Base-by-base conservation (phyloP, 2,329 filamentous ascomycete species). In the Xylaria hypoxylon region DNA sequence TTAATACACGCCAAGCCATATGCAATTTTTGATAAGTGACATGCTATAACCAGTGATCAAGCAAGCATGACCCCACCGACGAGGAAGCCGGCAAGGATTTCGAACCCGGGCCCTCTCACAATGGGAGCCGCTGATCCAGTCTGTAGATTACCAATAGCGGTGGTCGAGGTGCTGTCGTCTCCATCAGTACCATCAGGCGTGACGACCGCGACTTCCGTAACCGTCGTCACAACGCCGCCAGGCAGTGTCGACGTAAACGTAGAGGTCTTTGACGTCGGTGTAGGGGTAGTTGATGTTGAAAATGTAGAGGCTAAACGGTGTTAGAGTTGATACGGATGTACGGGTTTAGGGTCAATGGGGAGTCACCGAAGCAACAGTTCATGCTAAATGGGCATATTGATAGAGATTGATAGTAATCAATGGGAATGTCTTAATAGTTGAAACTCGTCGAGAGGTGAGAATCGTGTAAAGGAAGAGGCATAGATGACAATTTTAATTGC, bases 141-240 rank as follows among this genome's bases (percentile, higher is more conserved):
- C 57, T 78, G 76, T 38, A 78, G 64, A 22, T 64, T 72, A 28
- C 74, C 75, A 8, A 51, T n/a, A 24, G 59, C 62, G 7, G 58
- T 48, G 13, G 60, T 70, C 1, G 71, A 52, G 3, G 58, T 44
- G 17, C 26, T 33, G 70, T 68, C 28, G 66, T 71, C 51, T 53
- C 68, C 62, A 6, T 73, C 71, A 1, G 64, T 35, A 15, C 55
- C 59, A 5, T 67, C 71, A 1, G 74, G 73, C 38, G 72, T 73
- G 7, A 78, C 68, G 3, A 77, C 68, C 4, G 70, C 67, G 31
- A 77, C 72, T 5, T 74, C 72, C 10, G 74, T 77, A n/a, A 78
- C 70, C 17, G 75, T 77, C 7, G 73, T 76, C 62, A 75, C 63
- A 2, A 67, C 73, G 7, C 76, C 76, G 42, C 71, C 74, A 2